Base-by-base conservation (phyloP, 441 rosid genomes). In the Capsella rubella region DNA sequence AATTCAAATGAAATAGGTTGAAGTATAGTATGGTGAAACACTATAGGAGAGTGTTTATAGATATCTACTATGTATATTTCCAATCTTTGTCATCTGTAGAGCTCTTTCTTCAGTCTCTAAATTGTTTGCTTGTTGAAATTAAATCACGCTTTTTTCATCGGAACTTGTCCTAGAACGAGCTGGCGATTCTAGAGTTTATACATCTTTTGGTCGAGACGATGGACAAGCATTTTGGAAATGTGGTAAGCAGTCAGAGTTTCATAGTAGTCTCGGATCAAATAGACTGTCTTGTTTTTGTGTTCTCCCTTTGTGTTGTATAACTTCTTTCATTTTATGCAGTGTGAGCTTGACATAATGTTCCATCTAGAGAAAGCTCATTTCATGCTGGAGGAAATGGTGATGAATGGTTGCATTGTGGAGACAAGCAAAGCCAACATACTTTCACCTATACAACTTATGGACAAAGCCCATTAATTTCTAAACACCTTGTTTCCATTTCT, bases 291-390 rank as follows among this genome's bases (percentile, higher is more conserved):
- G 21, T 28, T 45, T 67, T 51, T 51, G 62, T 70, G 11, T 59
- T 66, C 59, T 4, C 1, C 9, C n/a, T 55, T 50, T 32, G 47
- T 51, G 73, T 69, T 63, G 3, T 9, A 1, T 25, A 27, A 40
- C 7, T 15, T 4, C 11, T 4, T 54, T 49, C 4, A 1, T 7
- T 5, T 2, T 12, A 16, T 78, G 75, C 85, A 90, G 95, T 95
- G 98, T 77, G 98, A 90, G 82, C 88, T 95, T 12, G 99, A 95
- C 77, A 95, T 95, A 78, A 92, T 95, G 99, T 90, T 95, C 75
- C 98, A 92, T 84, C 70, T 90, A 77, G 98, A 95, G 84, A 95
- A 89, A 80, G 96, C 99, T n/a, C 97, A 92, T 82, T 95, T 95
- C 86, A 95, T 89, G 97, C 77, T 88, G 73, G 97, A 90, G 79